Conservation (phyloP, 2,329 filamentous ascomycete genomes). For the Botrytis byssoidea region DNA sequence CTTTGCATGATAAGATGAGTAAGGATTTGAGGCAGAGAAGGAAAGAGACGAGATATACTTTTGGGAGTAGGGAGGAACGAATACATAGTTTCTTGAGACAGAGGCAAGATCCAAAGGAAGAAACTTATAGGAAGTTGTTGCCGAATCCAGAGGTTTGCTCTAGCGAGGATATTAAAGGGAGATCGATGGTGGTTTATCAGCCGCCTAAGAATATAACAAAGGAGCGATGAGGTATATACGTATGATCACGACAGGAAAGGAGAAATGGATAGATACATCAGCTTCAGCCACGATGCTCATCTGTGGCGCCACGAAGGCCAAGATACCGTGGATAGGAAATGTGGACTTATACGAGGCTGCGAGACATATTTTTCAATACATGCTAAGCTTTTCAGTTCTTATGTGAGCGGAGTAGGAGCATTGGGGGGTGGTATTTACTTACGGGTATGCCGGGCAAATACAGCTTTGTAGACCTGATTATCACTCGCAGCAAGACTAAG, state of each 20-base stretch:
- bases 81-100: conserved; percentile 76
- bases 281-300: conserved; percentile 1
- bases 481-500: background rate
- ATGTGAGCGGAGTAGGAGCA: background rate
- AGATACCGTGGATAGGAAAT: background rate
- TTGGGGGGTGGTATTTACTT: background rate
- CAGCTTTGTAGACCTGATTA: background rate
- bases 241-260: background rate
- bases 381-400: background rate
- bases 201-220: conserved; percentile 14
- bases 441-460: background rate
- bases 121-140: conserved; percentile 46
- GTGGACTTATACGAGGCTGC: background rate
- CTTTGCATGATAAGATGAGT: conserved; percentile 65
- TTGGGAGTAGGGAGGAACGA: conserved; percentile 59
- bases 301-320: background rate
- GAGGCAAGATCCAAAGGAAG: conserved; percentile 47
- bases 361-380: background rate
- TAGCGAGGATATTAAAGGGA: conserved; percentile 42
- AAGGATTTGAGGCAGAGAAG: conserved; percentile 57
- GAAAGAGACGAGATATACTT: conserved; percentile 51
- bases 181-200: conserved; percentile 26
- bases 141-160: conserved; percentile 47
- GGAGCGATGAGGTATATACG: background rate
- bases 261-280: background rate